phyloP scores from a whole-genome alignment of 768 basidiomycete species.

The Collybia sp. region DNA sequence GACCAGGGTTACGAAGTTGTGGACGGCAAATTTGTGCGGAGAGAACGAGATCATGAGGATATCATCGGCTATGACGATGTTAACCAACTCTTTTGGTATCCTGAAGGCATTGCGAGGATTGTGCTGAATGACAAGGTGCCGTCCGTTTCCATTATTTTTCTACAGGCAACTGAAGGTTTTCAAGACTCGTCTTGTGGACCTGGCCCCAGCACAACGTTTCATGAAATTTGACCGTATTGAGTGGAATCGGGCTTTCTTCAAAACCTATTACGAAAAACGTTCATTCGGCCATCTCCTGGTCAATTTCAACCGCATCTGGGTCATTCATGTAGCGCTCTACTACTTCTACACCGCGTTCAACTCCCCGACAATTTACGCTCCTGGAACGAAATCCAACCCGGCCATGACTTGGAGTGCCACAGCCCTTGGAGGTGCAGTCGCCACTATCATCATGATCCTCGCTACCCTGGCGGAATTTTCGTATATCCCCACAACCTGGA shows the following conservation, averaged over 20 bases:
- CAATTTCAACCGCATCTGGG: conserved; percentile 99
- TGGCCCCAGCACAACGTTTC: conserved; percentile 88
- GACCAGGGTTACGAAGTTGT: conserved; percentile 97
- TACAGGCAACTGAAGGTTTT: not conserved
- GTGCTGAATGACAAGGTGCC: conserved; percentile 82
- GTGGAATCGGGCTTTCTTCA: conserved; percentile 97
- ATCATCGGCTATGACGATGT: conserved; percentile 99
- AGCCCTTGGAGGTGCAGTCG: conserved; percentile 92
- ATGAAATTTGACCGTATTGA: conserved; percentile 97
- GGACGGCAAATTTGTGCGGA: conserved; percentile 90
- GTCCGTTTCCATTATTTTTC: not conserved
- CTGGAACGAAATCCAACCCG: conserved; percentile 51
- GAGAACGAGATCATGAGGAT: conserved; percentile 88
- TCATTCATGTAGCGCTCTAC: conserved; percentile 91
- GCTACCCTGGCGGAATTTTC: conserved; percentile 95
- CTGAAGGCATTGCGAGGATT: conserved; percentile 94
- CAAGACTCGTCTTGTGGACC: conserved; percentile 86
- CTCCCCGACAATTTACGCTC: conserved; percentile 78
- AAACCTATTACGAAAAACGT: conserved; percentile 97
- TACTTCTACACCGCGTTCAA: conserved; percentile 97
- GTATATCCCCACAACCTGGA: conserved; percentile 98
- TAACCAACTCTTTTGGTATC: conserved; percentile 99
- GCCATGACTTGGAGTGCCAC: conserved; percentile 92
- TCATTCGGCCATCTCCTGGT: conserved; percentile 95
- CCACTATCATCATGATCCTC: conserved; percentile 93